Percentiles rank a stretch among this genome's conserved stretches.
phyloP scores from a whole-genome alignment of 2,329 filamentous ascomycete species.

The Nannizzia gypsea region DNA sequence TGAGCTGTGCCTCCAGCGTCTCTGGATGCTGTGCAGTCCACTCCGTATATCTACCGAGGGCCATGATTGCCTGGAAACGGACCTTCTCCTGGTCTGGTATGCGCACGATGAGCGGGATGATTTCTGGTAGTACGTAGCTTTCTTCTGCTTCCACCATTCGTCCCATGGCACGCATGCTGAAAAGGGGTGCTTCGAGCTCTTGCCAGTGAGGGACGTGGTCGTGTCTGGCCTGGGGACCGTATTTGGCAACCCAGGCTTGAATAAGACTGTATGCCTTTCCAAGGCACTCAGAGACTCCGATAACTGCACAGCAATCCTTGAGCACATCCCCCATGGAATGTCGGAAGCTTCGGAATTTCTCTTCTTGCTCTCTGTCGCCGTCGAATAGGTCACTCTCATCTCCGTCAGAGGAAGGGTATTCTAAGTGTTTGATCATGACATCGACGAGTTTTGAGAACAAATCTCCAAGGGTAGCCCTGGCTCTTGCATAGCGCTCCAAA shows the following conservation, averaged over 20 bases:
- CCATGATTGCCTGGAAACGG: constrained; percentile 98
- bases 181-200: constrained; percentile 84
- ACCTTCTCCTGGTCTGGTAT: constrained; percentile 95
- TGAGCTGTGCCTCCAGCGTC: constrained; percentile 82
- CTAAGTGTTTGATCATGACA: constrained; percentile 78
- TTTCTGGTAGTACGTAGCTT: constrained; percentile 70
- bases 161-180: constrained; percentile 90
- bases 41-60: constrained; percentile 88
- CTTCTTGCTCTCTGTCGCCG: constrained; percentile 87
- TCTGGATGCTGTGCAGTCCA: constrained; percentile 94
- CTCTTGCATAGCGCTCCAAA: constrained; percentile 75
- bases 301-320: constrained; percentile 93
- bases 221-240: constrained; percentile 61
- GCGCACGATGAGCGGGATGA: constrained; percentile 86
- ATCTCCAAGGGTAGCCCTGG: constrained; percentile 63
- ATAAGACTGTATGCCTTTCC: constrained; percentile 79
- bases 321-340: constrained; percentile 96
- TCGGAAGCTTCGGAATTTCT: constrained; percentile 92
- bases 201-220: constrained; percentile 87
- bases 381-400: constrained; percentile 81
- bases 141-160: constrained; percentile 91
- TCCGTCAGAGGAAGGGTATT: constrained; percentile 69
- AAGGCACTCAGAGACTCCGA: constrained; percentile 83
- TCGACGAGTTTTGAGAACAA: constrained; percentile 85
- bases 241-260: constrained; percentile 74